Evolutionary conservation across 2,329 filamentous ascomycete species (phyloP).

Genomic region (Davidsoniella virescens): DNA sequence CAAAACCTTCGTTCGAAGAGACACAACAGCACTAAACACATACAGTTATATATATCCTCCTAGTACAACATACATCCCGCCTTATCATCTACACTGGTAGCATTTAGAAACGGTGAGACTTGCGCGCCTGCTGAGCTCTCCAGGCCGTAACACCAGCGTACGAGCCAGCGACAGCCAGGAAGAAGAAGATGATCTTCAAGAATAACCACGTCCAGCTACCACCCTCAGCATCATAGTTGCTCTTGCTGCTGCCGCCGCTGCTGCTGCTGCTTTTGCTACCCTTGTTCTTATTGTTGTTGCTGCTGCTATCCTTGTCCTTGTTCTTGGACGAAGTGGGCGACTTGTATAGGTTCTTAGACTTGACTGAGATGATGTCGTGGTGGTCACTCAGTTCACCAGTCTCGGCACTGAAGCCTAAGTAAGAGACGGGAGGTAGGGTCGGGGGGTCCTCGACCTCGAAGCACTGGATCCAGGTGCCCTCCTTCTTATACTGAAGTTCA

Average conservation of each 20-base stretch:
- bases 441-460: constrained; percentile 59
- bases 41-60: neutral
- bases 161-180: constrained; percentile 49
- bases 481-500: constrained; percentile 85
- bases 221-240: constrained; percentile 18
- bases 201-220: constrained; percentile 48
- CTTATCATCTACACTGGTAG: neutral
- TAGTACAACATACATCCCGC: neutral
- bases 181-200: constrained; percentile 67
- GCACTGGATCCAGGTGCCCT: constrained; percentile 77
- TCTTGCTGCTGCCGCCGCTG: neutral
- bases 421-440: constrained; percentile 61
- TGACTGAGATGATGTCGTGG: constrained; percentile 84
- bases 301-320: constrained; percentile 22
- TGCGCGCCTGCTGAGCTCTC: constrained; percentile 43
- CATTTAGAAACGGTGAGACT: constrained; percentile 38
- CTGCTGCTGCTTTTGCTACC: constrained; percentile 14
- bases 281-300: constrained; percentile 19
- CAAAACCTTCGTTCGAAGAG: too few relatives aligned
- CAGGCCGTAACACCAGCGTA: constrained; percentile 83
- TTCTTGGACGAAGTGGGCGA: constrained; percentile 27
- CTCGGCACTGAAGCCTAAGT: constrained; percentile 68
- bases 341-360: constrained; percentile 77
- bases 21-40: neutral
- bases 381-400: constrained; percentile 95